Evolutionary conservation across 202 grass and related monocot species (phyloP).

Genomic region (Panicum hallii): DNA sequence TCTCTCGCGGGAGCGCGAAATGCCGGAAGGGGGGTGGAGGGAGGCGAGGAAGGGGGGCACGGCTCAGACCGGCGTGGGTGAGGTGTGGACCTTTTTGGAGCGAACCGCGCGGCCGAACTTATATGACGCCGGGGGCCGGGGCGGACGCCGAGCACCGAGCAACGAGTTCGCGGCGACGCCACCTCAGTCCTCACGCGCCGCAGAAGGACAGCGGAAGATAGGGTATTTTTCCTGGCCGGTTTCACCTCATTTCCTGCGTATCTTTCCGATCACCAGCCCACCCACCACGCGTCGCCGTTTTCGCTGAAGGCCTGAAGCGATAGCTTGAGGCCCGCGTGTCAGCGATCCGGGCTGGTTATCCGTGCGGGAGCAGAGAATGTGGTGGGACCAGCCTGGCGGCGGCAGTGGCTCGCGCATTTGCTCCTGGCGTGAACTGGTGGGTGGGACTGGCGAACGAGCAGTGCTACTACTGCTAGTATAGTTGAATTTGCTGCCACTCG

Average conservation of each 20-base stretch:
- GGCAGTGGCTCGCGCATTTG: background rate
- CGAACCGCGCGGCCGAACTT: constrained; percentile 21
- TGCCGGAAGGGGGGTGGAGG: constrained; percentile 10
- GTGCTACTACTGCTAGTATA: background rate
- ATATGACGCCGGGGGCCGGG: constrained; percentile 23
- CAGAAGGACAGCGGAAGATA: background rate
- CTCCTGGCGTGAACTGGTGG: constrained; percentile 13
- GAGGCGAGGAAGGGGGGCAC: background rate
- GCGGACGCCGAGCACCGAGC: constrained; percentile 15
- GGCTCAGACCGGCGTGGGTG: background rate
- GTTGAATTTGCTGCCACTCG: background rate
- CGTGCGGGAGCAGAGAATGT: constrained; percentile 17
- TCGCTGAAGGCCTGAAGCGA: background rate
- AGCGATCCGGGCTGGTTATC: background rate
- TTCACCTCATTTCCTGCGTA: constrained; percentile 3
- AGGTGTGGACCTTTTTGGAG: constrained; percentile 50
- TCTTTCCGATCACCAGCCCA: constrained; percentile 21
- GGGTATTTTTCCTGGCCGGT: constrained; percentile 7
- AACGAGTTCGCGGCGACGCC: constrained; percentile 22
- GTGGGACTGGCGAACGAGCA: constrained; percentile 5
- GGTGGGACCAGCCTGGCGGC: constrained; percentile 26
- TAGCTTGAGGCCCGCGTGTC: constrained; percentile 12
- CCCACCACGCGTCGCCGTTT: background rate
- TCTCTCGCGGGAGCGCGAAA: constrained; percentile 37
- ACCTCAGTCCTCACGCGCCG: constrained; percentile 22